These are phyloP conservation scores for Amaranthus hypochondriacus DNA, from an alignment of 148 eudicot genomes.

Conservation along the genomic window DNA sequence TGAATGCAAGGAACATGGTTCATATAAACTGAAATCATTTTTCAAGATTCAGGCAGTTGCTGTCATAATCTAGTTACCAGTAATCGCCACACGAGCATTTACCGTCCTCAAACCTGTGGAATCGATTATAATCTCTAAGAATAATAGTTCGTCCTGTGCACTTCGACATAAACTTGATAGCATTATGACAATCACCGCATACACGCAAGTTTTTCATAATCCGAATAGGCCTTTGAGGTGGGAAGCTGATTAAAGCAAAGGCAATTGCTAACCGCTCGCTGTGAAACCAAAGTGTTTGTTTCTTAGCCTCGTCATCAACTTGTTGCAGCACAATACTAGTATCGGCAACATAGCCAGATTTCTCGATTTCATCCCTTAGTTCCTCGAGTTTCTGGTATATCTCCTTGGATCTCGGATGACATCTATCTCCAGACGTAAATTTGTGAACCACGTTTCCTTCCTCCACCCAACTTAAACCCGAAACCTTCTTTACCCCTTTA, in stretches of 20 bases:
- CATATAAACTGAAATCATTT: neutral
- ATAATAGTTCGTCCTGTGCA: slow-evolving; percentile 66
- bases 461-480: slow-evolving; percentile 92
- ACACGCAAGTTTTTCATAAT: slow-evolving; percentile 90
- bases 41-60: neutral
- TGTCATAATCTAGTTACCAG: slow-evolving; percentile 43
- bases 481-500: slow-evolving; percentile 74
- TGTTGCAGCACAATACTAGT: slow-evolving; percentile 69
- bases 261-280: slow-evolving; percentile 89
- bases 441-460: slow-evolving; percentile 66
- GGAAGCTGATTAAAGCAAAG: slow-evolving; percentile 65
- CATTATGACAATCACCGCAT: slow-evolving; percentile 88
- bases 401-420: slow-evolving; percentile 39
- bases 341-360: slow-evolving; percentile 77
- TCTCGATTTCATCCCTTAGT: slow-evolving; percentile 56
- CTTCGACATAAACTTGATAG: slow-evolving; percentile 77
- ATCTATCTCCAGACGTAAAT: slow-evolving; percentile 68
- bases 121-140: slow-evolving; percentile 76
- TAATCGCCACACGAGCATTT: slow-evolving; percentile 82
- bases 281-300: slow-evolving; percentile 53
- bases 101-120: slow-evolving; percentile 73
- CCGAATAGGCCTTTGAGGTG: slow-evolving; percentile 61
- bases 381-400: slow-evolving; percentile 70
- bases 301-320: slow-evolving; percentile 60
- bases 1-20: neutral